A percentile compares a stretch with the other conserved stretches of the same genome.
Evolutionary conservation across 768 basidiomycete species (phyloP).

Genomic region (Termitomyces sp.): DNA sequence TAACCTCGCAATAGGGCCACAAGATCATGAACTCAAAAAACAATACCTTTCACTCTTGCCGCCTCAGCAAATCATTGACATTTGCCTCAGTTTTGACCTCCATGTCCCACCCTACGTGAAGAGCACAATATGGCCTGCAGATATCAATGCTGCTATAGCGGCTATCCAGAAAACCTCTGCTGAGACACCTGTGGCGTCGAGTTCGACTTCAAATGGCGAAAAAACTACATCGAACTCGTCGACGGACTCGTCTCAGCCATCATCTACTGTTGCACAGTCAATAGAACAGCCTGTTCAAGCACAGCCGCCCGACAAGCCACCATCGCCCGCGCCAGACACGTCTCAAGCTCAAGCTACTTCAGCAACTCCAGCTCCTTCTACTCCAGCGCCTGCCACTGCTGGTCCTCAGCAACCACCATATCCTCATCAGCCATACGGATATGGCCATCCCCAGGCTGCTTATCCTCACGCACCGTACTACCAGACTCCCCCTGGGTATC

Average conservation of each 20-base stretch:
- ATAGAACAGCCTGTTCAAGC: conserved; percentile 15
- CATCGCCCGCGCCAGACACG: conserved; percentile 8
- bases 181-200: conserved; percentile 9
- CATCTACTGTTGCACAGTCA: conserved; percentile 7
- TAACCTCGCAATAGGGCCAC: conserved; percentile 20
- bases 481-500: conserved; percentile 39
- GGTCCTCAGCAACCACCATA: conserved; percentile 27
- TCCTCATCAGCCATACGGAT: conserved; percentile 53
- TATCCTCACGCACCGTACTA: conserved; percentile 72
- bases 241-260: conserved; percentile 10
- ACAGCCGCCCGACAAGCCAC: conserved; percentile 20
- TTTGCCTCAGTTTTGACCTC: conserved; percentile 67
- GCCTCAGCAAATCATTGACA: conserved; percentile 69
- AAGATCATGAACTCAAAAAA: conserved; percentile 62
- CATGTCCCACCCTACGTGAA: conserved; percentile 63
- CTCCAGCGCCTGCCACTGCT: conserved; percentile 12
- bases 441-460: conserved; percentile 37
- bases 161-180: conserved; percentile 33
- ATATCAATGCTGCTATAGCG: conserved; percentile 60
- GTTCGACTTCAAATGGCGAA: conserved; percentile 5
- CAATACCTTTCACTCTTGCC: conserved; percentile 66
- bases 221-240: conserved; percentile 12
- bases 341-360: background rate
- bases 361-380: conserved; percentile 13
- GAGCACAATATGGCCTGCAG: conserved; percentile 66